Evolutionary conservation across 2,329 filamentous ascomycete species (phyloP), one percentile per base, ranked within the genome.

Genomic region (Hymenoscyphus salicellus): DNA sequence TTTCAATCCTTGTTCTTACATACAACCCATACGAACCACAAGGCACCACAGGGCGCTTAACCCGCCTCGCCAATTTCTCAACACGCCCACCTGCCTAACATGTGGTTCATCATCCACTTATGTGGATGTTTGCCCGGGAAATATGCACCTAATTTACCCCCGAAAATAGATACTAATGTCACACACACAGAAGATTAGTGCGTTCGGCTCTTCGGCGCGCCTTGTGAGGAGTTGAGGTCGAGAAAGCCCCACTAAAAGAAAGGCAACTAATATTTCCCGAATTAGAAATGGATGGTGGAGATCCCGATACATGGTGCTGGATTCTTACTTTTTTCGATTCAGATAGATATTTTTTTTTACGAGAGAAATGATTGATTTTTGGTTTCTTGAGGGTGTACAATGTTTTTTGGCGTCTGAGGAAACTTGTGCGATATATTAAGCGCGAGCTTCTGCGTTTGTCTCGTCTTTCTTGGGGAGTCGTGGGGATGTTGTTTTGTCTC

Each of bases 111-210:
- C 33, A 14, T 16, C 33, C 33, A 10, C 33, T 38, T 38, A 38
- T 38, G 36, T 38, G 36, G 36, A 14, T 38, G 14, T 38, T 17
- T 38, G 36, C 46, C 8, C 46, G 46, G 46, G 46, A 26, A 52
- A 52, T 52, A 52, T 52, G 46, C 46, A 26, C 8, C 46, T 52
- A 52, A 52, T 52, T 52, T 52, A 52, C 46, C 20, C 46, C 46
- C 46, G 46, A 52, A 52, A 52, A 52, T 52, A 52, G 46, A 52
- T 52, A 3, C 20, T 8, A 14, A 38, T 38, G 46, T 52, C 46
- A 52, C 46, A 52, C 46, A 52, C 46, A 26, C 46, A 10, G 46
- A 23, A 23, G 17, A 46, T 52, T n/a, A 23, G 20, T 11, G 46
- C 23, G 20, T 23, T 52, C 11, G 46, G 23, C 11, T 4, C 20